A percentile compares a stretch with the other conserved stretches of the same genome.
phyloP scores from a whole-genome alignment of 2,329 filamentous ascomycete genomes.

The Exophiala sp. region DNA sequence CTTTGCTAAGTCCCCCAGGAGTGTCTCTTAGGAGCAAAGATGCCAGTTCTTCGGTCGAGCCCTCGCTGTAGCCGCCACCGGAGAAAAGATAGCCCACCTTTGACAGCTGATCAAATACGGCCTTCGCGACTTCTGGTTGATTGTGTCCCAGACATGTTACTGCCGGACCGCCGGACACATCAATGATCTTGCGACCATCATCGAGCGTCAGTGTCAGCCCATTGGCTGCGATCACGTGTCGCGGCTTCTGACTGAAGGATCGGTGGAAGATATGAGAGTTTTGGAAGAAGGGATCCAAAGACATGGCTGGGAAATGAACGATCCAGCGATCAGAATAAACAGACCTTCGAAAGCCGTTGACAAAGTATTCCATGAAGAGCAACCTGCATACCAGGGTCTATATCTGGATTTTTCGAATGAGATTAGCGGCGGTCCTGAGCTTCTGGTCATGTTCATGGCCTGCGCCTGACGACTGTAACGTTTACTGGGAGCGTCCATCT shows the following conservation, averaged over 20 bases:
- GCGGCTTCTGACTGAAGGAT: constrained; percentile 43
- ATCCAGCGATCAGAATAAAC: no score
- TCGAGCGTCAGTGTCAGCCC: constrained; percentile 49
- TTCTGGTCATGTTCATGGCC: no score
- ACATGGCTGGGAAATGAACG: no score
- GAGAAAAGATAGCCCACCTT: constrained; percentile 53
- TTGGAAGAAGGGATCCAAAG: no score
- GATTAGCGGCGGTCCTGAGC: no score
- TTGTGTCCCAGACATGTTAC: constrained; percentile 66
- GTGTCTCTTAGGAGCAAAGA: constrained; percentile 46
- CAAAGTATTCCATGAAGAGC: no score
- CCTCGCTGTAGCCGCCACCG: constrained; percentile 43
- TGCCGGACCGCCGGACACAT: constrained; percentile 64
- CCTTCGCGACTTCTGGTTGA: constrained; percentile 43
- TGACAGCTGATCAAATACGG: constrained; percentile 53
- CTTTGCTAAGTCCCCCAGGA: constrained; percentile 47
- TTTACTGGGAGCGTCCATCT: no score
- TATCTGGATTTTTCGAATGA: no score
- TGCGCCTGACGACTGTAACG: no score
- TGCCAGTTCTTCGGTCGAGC: constrained; percentile 50
- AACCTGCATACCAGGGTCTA: no score
- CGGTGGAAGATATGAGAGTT: constrained; percentile 43
- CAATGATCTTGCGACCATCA: constrained; percentile 57
- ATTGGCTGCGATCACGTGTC: constrained; percentile 43
- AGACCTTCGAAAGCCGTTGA: no score